A percentile compares a stretch with the other conserved stretches of the same genome.
phyloP scores from a whole-genome alignment of 2,329 filamentous ascomycete species.

The Ascochyta fabae region DNA sequence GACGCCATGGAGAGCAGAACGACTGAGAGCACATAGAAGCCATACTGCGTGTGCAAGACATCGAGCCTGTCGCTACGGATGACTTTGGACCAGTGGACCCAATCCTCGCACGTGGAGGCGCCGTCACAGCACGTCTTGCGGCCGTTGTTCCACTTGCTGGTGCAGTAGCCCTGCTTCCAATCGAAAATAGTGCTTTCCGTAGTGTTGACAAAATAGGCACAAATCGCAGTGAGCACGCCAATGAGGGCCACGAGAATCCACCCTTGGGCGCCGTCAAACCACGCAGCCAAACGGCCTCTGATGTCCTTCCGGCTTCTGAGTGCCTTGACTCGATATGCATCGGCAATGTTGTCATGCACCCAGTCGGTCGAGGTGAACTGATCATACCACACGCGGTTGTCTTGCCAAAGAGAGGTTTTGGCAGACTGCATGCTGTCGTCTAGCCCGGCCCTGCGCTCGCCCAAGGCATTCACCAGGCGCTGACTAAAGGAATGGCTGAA shows the following conservation, averaged over 20 bases:
- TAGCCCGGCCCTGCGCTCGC: conserved; percentile 56
- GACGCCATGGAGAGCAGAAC: conserved; percentile 72
- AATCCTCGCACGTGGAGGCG: conserved; percentile 62
- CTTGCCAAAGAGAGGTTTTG: conserved; percentile 70
- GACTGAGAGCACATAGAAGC: conserved; percentile 75
- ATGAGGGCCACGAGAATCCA: conserved; percentile 94
- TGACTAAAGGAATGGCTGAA: conserved; percentile 47
- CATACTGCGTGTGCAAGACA: conserved; percentile 74
- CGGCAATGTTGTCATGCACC: conserved; percentile 96
- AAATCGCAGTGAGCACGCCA: conserved; percentile 80
- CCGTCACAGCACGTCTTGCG: conserved; percentile 71
- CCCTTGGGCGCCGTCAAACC: conserved; percentile 87
- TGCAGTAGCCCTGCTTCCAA: conserved; percentile 88
- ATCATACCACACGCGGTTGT: conserved; percentile 97
- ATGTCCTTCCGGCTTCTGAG: conserved; percentile 83
- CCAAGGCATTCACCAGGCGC: conserved; percentile 66
- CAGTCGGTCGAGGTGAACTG: conserved; percentile 98
- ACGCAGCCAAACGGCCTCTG: conserved; percentile 75
- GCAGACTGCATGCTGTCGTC: conserved; percentile 66
- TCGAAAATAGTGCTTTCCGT: conserved; percentile 87
- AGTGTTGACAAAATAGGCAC: conserved; percentile 90
- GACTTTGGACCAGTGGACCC: conserved; percentile 68
- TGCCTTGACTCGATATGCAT: conserved; percentile 86
- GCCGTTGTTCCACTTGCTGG: conserved; percentile 70
- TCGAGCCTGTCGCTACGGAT: conserved; percentile 58